Evolutionary conservation across 345 rosid species (phyloP), one percentile per base, ranked within the genome.

Genomic region (Dipteronia dyeriana): DNA sequence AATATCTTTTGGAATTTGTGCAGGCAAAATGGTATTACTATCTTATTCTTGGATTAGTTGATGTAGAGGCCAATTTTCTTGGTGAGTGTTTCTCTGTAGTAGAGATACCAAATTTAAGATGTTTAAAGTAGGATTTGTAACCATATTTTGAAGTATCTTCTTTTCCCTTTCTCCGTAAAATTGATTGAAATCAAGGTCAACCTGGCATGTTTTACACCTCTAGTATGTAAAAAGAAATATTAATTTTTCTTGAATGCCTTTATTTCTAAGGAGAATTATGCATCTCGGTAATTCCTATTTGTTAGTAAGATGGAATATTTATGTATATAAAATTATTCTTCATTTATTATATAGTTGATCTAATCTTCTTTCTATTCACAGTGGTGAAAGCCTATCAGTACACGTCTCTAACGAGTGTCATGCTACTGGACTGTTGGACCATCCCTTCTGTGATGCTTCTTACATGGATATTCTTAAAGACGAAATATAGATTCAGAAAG

Each of bases 371-470:
- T 75, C 23, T 66, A 63, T 78, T 68, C 43, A 76, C 91, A 94
- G 98, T 91, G 86, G 97, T 91, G 82, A 96, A 96, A 89, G 97
- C 99, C 22, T 88, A 86, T 82, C 97, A 96, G 84, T 83, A 92
- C 85, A 91, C 97, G 66, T 87, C 98, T 53, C 75, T 96, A 49
- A 96, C 99, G 38, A 96, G 98, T 68, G 84, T 96, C 68, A 96
- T 92, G 98, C 87, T 96, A 70, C 88, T 96, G 23, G 98, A 96
- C 77, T 96, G 99, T 79, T 96, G 98, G 99, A 70, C 97, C 14
- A 92, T 96, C 70, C 98, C 99, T 2, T 85, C 88, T 0, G 98
- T 94, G 77, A 86, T 94, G 97, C 26, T 94, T 64, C 95, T 94
- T 61, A 94, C 98, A 25, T 88, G 91, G 88, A 19, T 90, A 69